Conservation (phyloP, 305 asterid genomes). For the Plantago coronopus region DNA sequence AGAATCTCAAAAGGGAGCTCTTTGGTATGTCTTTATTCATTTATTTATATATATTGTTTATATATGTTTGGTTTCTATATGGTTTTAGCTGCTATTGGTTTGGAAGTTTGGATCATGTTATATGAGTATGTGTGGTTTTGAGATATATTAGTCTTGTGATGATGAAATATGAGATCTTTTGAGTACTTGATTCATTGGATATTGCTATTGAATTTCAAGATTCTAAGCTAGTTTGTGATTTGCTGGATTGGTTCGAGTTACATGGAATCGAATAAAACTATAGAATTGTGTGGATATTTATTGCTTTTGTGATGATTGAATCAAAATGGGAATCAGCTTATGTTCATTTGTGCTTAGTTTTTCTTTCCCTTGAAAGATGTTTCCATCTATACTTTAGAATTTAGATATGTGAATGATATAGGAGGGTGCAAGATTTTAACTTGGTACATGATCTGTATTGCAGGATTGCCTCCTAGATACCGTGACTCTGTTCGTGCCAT, state of each 20-base stretch:
- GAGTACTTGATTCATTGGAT: too few species aligned
- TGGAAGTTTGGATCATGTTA: not conserved
- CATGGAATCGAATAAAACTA: not conserved
- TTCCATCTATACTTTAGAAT: not conserved
- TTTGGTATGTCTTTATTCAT: slow-evolving; percentile 52
- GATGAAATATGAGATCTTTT: not conserved
- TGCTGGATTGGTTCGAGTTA: not conserved
- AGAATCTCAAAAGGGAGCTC: slow-evolving; percentile 88
- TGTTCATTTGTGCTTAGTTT: too few species aligned
- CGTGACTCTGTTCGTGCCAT: slow-evolving; percentile 90
- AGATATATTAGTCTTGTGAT: not conserved
- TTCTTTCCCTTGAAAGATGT: too few species aligned
- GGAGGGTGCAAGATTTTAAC: not conserved
- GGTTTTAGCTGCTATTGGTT: not conserved
- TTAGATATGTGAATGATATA: not conserved
- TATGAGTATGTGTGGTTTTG: not conserved
- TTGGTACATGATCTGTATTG: slow-evolving; percentile 5
- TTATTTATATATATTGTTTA: not conserved
- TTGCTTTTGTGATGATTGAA: not conserved
- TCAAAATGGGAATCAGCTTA: too few species aligned
- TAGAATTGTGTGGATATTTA: not conserved
- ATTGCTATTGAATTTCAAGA: too few species aligned
- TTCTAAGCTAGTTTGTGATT: too few species aligned
- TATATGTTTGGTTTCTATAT: not conserved
- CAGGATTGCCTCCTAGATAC: slow-evolving; percentile 95